phyloP scores from a whole-genome alignment of 805 yeast species.

The Cyberlindnera mrakii region DNA sequence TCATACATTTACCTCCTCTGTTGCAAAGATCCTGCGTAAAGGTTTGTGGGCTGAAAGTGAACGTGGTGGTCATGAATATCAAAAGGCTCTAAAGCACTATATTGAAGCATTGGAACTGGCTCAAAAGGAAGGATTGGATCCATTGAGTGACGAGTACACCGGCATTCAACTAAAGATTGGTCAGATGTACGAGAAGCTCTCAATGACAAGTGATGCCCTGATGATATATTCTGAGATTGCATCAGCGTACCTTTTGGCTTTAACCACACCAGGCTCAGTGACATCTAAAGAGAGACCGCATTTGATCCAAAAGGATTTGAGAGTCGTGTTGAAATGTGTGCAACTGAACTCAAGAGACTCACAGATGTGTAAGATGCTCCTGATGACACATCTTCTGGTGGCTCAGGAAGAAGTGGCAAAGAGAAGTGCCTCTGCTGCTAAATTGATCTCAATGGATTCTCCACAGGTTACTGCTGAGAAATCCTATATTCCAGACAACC shows the following conservation, averaged over 20 bases:
- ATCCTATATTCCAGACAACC: conserved; percentile 7
- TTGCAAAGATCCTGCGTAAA: conserved; percentile 64
- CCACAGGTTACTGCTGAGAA: background rate
- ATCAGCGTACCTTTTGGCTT: conserved; percentile 48
- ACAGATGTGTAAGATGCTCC: conserved; percentile 45
- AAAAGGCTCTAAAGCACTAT: conserved; percentile 64
- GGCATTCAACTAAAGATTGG: conserved; percentile 85
- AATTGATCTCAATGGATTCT: conserved; percentile 26
- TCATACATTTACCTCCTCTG: conserved; percentile 61
- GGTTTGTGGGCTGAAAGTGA: conserved; percentile 83
- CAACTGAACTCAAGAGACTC: conserved; percentile 45
- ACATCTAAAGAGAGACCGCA: conserved; percentile 39
- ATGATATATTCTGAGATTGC: conserved; percentile 63
- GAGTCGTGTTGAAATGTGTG: conserved; percentile 64
- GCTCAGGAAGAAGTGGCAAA: conserved; percentile 61
- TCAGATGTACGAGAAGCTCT: conserved; percentile 76
- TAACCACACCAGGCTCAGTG: conserved; percentile 35
- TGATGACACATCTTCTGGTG: conserved; percentile 54
- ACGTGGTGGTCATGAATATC: conserved; percentile 48
- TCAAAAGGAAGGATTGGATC: conserved; percentile 46
- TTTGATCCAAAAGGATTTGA: conserved; percentile 60
- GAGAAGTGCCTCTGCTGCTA: conserved; percentile 29
- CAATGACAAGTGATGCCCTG: conserved; percentile 56
- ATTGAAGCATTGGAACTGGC: conserved; percentile 68
- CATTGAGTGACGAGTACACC: conserved; percentile 73